Percentiles rank a stretch among this genome's conserved stretches.
Evolutionary conservation across 1,284 basidiomycete genomes (phyloP).

Genomic region (Cryptococcus sp.): DNA sequence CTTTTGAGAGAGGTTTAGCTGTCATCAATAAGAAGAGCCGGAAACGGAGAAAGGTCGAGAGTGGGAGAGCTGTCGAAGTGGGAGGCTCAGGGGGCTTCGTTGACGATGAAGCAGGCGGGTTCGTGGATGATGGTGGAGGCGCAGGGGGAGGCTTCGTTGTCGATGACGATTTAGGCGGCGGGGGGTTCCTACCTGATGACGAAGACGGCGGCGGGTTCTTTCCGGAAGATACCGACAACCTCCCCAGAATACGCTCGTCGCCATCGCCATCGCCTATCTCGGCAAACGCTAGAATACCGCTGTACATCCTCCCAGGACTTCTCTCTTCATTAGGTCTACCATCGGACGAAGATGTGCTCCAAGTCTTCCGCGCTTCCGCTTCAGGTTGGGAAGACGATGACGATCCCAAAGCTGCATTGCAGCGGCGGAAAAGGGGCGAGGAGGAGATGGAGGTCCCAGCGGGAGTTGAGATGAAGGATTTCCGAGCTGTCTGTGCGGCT

Average conservation of each 20-base stretch:
- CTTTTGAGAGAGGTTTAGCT: constrained; percentile 41
- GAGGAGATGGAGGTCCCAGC: constrained; percentile 9
- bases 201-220: constrained; percentile 8
- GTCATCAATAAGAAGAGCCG: constrained; percentile 3
- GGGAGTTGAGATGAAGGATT: constrained; percentile 29
- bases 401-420: not conserved
- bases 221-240: constrained; percentile 4
- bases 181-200: constrained; percentile 15
- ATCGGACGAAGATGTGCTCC: constrained; percentile 51
- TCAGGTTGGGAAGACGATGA: constrained; percentile 43
- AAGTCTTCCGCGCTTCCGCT: constrained; percentile 46
- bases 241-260: not conserved
- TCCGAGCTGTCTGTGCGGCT: constrained; percentile 42
- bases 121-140: constrained; percentile 21
- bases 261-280: not conserved
- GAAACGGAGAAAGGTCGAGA: constrained; percentile 21
- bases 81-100: constrained; percentile 12
- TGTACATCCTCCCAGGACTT: constrained; percentile 38
- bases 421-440: constrained; percentile 6
- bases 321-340: constrained; percentile 43
- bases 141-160: constrained; percentile 17
- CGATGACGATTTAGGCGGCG: constrained; percentile 8
- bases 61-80: constrained; percentile 5
- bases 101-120: constrained; percentile 26
- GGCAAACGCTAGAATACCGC: constrained; percentile 25